phyloP scores from a whole-genome alignment of 2,329 filamentous ascomycete species.

The Xylariaceae sp. region DNA sequence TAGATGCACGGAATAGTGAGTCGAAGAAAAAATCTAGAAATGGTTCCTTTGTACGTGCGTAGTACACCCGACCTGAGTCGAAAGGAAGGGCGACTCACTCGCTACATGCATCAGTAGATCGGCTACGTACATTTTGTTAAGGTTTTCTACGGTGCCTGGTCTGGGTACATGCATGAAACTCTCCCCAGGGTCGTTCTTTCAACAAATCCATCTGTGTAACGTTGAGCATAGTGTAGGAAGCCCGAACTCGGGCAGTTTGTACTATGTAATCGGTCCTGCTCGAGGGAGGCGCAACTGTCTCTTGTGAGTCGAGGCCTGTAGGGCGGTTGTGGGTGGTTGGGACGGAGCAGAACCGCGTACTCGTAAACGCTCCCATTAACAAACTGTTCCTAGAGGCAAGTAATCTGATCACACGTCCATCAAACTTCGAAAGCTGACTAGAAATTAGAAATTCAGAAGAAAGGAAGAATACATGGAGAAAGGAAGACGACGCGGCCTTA shows the following conservation, averaged over 20 bases:
- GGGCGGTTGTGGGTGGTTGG: neutral
- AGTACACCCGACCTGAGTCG: too few species aligned
- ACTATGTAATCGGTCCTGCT: constrained; percentile 8
- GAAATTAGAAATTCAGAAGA: neutral
- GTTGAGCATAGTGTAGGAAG: neutral
- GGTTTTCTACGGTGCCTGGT: neutral
- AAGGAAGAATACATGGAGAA: neutral
- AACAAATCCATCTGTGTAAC: constrained; percentile 1
- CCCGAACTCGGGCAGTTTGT: neutral
- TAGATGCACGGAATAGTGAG: too few species aligned
- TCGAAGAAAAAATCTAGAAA: too few species aligned
- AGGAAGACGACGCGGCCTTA: constrained; percentile 19
- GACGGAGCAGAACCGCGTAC: neutral
- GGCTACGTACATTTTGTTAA: neutral
- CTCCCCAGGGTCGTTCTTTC: neutral
- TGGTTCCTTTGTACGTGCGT: too few species aligned
- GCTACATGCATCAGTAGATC: neutral
- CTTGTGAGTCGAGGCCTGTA: neutral
- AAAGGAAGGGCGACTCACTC: neutral
- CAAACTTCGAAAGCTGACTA: neutral
- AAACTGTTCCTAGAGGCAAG: neutral
- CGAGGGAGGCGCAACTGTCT: constrained; percentile 7
- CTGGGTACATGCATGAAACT: neutral
- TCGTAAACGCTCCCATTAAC: constrained; percentile 3
- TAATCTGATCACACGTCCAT: constrained; percentile 2